Evolutionary conservation across 2,329 filamentous ascomycete genomes (phyloP), one percentile per base, ranked within the genome.

Genomic region (Penicillium olsonii): DNA sequence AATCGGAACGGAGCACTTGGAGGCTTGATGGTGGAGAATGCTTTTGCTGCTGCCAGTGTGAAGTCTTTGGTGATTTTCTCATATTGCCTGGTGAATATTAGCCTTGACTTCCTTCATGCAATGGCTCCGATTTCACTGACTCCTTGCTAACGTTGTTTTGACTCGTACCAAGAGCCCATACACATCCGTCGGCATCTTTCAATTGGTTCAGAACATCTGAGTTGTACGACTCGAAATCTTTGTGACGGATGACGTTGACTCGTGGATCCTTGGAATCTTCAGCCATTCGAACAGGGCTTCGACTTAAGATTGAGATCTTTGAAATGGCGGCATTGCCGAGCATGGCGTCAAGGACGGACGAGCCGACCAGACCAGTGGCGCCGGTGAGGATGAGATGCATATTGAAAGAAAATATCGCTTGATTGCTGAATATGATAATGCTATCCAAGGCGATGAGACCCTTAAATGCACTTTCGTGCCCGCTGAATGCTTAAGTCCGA

Each of bases 131-230:
- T 1, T 27, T 20, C 5, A 12, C 78, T 52, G 61, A 85, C 79
- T 85, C 81, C 52, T 81, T 82, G 48, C 64, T 64, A 7, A 88
- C 85, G 34, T 78, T 71, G 10, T 68, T 82, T 60, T 84, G 80
- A 53, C 80, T 84, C 40, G 85, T 83, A 0, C 88, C 87, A 64
- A 87, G 75, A 0, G 88, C 87, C 88, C 88, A 92, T 1, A 91
- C 84, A 51, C 84, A 87, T 2, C 84, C 87, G 7, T 79, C 72
- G 0, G 87, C 87, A 18, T 82, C 87, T 44, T 78, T 75, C 0
- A 92, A 74, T 62, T 85, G 75, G 3, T 72, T 68, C 9, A 90
- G 74, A 2, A 90, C 57, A 0, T 75, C 73, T 0, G 77, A 59
- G 29, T 81, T 77, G 64, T 89, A 91, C 1, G 66, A 73, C 11